These are phyloP conservation scores for Lentinula novae-zelandiae DNA, from an alignment of 1,284 basidiomycete species.

Conservation along the genomic window DNA sequence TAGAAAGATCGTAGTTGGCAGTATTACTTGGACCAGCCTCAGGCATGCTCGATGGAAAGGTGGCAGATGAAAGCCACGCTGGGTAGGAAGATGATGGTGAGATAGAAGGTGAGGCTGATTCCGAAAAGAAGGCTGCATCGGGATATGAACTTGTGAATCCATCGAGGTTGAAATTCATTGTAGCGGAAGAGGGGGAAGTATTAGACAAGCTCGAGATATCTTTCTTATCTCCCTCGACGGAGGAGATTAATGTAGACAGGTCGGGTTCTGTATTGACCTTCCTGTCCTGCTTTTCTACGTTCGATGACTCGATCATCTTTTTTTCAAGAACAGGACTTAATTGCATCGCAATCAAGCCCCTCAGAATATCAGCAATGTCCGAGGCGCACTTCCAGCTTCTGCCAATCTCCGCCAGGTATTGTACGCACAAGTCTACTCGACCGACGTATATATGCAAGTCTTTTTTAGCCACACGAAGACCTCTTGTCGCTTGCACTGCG, in stretches of 20 bases:
- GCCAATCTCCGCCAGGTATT: conserved; percentile 20
- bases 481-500: conserved; percentile 44
- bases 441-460: conserved; percentile 6
- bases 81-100: not conserved
- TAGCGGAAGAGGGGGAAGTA: not conserved
- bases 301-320: not conserved
- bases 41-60: not conserved
- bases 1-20: not conserved
- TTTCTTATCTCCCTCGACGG: not conserved
- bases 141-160: not conserved
- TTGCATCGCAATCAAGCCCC: conserved; percentile 32
- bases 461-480: conserved; percentile 12
- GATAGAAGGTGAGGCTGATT: not conserved
- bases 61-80: not conserved
- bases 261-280: not conserved
- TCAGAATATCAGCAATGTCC: conserved; percentile 27
- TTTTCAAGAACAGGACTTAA: conserved; percentile 32
- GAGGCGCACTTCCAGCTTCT: conserved; percentile 19
- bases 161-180: not conserved
- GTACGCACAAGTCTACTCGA: conserved; percentile 19
- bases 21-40: not conserved
- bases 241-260: too few relatives aligned
- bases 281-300: not conserved
- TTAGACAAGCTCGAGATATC: not conserved
- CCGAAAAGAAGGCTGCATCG: not conserved